phyloP scores from a whole-genome alignment of 352 stramenopile genomes.

The Globisporangium solare region DNA sequence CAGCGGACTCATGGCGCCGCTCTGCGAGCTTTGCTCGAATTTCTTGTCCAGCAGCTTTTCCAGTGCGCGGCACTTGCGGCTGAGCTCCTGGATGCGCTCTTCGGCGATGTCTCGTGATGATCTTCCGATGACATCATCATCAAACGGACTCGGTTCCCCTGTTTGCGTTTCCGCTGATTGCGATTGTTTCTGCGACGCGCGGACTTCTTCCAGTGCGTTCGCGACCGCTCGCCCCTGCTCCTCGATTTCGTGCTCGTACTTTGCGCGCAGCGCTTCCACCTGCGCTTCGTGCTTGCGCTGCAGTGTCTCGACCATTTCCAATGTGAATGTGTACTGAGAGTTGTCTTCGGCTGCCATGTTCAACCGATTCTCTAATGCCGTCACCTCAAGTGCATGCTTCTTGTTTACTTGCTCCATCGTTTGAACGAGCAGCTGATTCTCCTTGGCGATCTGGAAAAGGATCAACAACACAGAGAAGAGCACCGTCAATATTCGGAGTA shows the following conservation, averaged over 20 bases:
- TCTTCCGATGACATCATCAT: neutral
- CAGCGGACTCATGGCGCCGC: constrained; percentile 14
- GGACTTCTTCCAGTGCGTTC: constrained; percentile 10
- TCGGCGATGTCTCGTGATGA: constrained; percentile 7
- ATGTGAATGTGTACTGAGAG: constrained; percentile 9
- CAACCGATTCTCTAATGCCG: constrained; percentile 4
- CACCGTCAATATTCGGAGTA: no score
- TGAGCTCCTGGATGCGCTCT: constrained; percentile 35
- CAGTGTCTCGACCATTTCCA: constrained; percentile 15
- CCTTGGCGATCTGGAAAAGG: constrained; percentile 3
- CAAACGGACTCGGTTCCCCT: neutral
- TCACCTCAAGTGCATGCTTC: constrained; percentile 3
- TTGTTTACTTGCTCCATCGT: neutral
- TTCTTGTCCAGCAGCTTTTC: constrained; percentile 57
- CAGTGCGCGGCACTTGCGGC: constrained; percentile 40
- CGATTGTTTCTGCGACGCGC: neutral
- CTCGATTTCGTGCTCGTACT: constrained; percentile 23
- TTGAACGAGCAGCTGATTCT: constrained; percentile 2
- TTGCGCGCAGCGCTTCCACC: constrained; percentile 11
- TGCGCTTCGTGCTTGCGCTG: constrained; percentile 15
- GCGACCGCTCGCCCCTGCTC: constrained; percentile 16
- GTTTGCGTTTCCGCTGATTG: constrained; percentile 20
- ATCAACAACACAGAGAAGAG: neutral
- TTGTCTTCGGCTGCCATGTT: constrained; percentile 11
- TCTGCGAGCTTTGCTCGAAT: constrained; percentile 35